Evolutionary conservation across 768 basidiomycete species (phyloP), one percentile per base, ranked within the genome.

Genomic region (Mycena venus): DNA sequence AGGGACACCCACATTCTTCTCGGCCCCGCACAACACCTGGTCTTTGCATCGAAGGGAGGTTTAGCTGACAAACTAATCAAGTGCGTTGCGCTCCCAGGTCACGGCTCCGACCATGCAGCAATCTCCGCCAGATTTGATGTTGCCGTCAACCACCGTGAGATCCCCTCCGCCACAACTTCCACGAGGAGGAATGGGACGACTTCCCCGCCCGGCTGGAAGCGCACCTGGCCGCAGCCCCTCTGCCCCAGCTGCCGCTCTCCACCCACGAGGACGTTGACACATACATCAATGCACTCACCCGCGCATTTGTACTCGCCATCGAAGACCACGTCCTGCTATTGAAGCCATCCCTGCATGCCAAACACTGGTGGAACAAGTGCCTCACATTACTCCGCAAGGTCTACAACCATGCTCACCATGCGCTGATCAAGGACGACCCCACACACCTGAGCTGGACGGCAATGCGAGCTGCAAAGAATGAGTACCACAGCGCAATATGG

Each of bases 81-180:
- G n/a, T 75, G 74, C 44, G 11, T 21, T 6, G 59, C 63, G 12
- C 21, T 25, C 8, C 34, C 38, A 27, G 51, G 68, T 3, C 68
- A 75, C 25, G 70, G 74, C n/a, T 70, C 74, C 11, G 68, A 70
- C 56, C 74, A 75, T 38, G 17, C 21, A 34, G 27, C 62, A 6
- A 42, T 75, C 10, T 19, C 6, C 3, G 29, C 40, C 9, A 34
- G 62, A 49, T 49, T 75, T 19, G 40, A 65, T 23, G 25, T 71
- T 7, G 17, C 51, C 1, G 29, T 71, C 17, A 31, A 4, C 17
- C 63, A 63, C 61, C 25, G 40, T 11, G 63, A 42, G 8, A 25
- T 59, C 8, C 29, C 3, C 58, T 32, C 5, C 40, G 53, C 21
- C 62, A n/a, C 58, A 71, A 71, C 40, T 72, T 65, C 23, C 38